Conservation (phyloP, 768 basidiomycete species). For the Leccinum imitatum region DNA sequence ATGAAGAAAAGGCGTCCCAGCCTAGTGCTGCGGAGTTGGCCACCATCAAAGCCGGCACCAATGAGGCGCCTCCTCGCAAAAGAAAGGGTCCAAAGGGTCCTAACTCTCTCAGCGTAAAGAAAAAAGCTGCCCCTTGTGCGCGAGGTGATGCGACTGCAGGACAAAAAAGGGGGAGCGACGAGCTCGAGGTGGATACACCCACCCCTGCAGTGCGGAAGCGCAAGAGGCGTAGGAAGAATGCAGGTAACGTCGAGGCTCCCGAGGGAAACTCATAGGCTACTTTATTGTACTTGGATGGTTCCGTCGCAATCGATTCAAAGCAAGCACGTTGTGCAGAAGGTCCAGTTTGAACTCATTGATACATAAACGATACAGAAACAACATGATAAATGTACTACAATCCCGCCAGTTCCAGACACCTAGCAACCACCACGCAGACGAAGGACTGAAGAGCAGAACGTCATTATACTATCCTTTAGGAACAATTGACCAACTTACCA, state of each 20-base stretch:
- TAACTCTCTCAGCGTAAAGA: slow-evolving; percentile 91
- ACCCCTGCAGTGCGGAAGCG: slow-evolving; percentile 11
- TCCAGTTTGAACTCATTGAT: background rate
- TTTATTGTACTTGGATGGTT: background rate
- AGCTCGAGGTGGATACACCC: background rate
- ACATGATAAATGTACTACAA: slow-evolving; percentile 2
- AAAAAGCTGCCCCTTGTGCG: slow-evolving; percentile 52
- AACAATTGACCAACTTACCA: slow-evolving; percentile 20
- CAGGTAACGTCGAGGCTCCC: background rate
- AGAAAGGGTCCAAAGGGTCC: slow-evolving; percentile 79
- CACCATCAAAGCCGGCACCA: slow-evolving; percentile 37
- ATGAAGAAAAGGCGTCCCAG: slow-evolving; percentile 60
- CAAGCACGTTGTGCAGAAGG: too few species aligned
- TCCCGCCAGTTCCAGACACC: background rate
- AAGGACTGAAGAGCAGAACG: slow-evolving; percentile 43
- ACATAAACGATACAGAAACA: background rate
- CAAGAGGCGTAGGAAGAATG: slow-evolving; percentile 25
- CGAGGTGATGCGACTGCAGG: background rate
- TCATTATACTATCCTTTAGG: background rate
- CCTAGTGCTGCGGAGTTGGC: slow-evolving; percentile 50
- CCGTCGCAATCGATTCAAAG: background rate
- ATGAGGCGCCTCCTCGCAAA: slow-evolving; percentile 47
- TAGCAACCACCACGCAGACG: slow-evolving; percentile 78
- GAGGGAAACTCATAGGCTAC: background rate
- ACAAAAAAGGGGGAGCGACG: slow-evolving; percentile 22